phyloP scores from a whole-genome alignment of 179 eudicot genomes.

The Amaranthus tricolor region DNA sequence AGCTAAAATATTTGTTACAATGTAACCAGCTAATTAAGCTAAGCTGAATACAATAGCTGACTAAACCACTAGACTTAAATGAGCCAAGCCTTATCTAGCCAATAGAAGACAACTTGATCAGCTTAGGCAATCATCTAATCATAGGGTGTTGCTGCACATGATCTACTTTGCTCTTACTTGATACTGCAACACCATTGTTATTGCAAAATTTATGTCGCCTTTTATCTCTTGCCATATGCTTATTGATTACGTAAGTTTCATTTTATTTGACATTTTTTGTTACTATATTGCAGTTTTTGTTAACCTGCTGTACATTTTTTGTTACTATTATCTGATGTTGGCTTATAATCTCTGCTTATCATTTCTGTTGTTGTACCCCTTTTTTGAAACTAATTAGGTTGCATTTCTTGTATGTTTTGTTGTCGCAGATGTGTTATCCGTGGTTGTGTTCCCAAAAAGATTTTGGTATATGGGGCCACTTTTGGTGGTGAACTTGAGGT shows the following conservation, averaged over 20 bases:
- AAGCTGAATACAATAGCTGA: too few species aligned
- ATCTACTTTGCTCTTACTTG: too few species aligned
- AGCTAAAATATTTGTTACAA: too few species aligned
- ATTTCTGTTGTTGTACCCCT: background rate
- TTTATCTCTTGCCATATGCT: background rate
- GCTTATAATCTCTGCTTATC: background rate
- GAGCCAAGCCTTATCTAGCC: too few species aligned
- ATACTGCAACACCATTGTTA: background rate
- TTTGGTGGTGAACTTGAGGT: slow-evolving; percentile 94
- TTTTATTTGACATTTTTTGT: background rate
- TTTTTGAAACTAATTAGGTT: background rate
- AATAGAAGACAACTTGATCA: too few species aligned
- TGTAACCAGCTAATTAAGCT: too few species aligned
- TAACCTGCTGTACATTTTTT: background rate
- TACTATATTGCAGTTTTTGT: background rate
- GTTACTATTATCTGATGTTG: background rate
- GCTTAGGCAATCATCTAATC: too few species aligned
- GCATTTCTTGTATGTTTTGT: background rate
- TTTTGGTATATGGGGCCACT: slow-evolving; percentile 89
- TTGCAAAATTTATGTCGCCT: background rate
- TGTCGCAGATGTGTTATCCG: slow-evolving; percentile 82
- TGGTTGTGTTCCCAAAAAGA: slow-evolving; percentile 99
- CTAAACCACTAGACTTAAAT: too few species aligned
- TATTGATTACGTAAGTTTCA: background rate
- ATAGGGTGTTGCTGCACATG: too few species aligned